A percentile compares a stretch with the other conserved stretches of the same genome.
These are phyloP conservation scores for Blastobotrys peoriensis DNA, from an alignment of 805 yeast genomes.

Conservation along the genomic window DNA sequence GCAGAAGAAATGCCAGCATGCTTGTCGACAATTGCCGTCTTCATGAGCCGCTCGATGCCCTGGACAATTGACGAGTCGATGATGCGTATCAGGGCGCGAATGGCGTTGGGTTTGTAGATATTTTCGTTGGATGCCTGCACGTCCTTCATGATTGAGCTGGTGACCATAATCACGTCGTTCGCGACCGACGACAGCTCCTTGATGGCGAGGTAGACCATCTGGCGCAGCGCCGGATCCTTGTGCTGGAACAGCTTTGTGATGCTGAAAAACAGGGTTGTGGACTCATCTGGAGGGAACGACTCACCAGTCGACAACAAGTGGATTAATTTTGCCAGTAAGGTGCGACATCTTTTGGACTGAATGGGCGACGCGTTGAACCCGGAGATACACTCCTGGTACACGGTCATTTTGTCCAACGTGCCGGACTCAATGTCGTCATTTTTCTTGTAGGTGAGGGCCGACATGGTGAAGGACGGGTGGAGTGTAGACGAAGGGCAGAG, in stretches of 20 bases:
- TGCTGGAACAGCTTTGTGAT: constrained; percentile 94
- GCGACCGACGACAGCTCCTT: constrained; percentile 83
- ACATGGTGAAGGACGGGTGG: too few relatives aligned
- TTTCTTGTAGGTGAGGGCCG: constrained; percentile 77
- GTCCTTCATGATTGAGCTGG: constrained; percentile 97
- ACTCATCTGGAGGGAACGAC: constrained; percentile 78
- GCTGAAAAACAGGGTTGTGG: constrained; percentile 88
- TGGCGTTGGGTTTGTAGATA: constrained; percentile 88
- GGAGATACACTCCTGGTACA: constrained; percentile 89
- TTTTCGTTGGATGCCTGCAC: constrained; percentile 77
- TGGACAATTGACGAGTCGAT: constrained; percentile 81
- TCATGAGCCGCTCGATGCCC: constrained; percentile 87
- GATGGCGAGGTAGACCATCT: constrained; percentile 87
- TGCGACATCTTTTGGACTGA: constrained; percentile 80
- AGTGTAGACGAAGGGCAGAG: too few relatives aligned
- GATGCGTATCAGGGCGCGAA: constrained; percentile 84
- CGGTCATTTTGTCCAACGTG: constrained; percentile 91
- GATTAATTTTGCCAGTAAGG: constrained; percentile 72
- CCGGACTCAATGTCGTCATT: constrained; percentile 69
- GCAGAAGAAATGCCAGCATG: constrained; percentile 88
- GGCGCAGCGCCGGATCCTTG: constrained; percentile 78
- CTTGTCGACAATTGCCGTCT: constrained; percentile 85
- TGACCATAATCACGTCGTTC: constrained; percentile 93
- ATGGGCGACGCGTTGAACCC: constrained; percentile 90
- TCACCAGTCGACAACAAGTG: constrained; percentile 83